Base-by-base conservation (phyloP, 768 basidiomycete species). In the Leucocoprinus birnbaumii region DNA sequence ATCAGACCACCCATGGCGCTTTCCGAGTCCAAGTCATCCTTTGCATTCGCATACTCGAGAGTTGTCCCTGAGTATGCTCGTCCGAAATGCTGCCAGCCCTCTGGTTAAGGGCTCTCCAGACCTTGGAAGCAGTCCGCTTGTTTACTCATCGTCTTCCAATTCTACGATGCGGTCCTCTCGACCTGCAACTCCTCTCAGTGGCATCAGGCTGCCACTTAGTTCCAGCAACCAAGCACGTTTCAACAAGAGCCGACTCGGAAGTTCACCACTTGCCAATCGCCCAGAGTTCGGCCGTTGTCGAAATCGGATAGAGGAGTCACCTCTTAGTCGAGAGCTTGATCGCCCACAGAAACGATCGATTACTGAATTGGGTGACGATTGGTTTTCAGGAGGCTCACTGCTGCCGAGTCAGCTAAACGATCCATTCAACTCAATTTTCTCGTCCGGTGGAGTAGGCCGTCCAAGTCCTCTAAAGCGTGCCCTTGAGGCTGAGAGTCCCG, bases 1-100 rank as follows among this genome's bases (percentile, higher is more conserved):
- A 5, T 87, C 85, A 16, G 85, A 89, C 61, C 89, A 90, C 57
- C 89, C 89, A 2, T 91, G 89, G 89, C 82, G 87, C 35, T 89
- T 84, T 63, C 83, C 86, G 7, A 91, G 87, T 62, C 87, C 88
- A 10, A 88, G 85, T 54, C 87, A 91, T 62, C 88, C 88, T 1
- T 69, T 90, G 40, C 85, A 89, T 66, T 84, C 82, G 16, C 77
- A 70, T 37, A 77, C 81, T 14, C 80, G 82, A 34, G 85, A 89
- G 54, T 63, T 88, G 16, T 85, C 85, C 26, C 71, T 91, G 42
- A 78, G 80, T 52, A 81, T 86, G 79, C 72, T 89, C 25, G 76
- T 81, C 40, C 76, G 75, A 14, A 80, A 80, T 34, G 70, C 74
- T 18, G 68, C 73, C 9, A 87, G 82, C 58, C 83, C 79, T 16